Percentiles rank a stretch among this genome's conserved stretches.
Conservation (phyloP, 352 stramenopile species). For the Phytophthora aleatoria region DNA sequence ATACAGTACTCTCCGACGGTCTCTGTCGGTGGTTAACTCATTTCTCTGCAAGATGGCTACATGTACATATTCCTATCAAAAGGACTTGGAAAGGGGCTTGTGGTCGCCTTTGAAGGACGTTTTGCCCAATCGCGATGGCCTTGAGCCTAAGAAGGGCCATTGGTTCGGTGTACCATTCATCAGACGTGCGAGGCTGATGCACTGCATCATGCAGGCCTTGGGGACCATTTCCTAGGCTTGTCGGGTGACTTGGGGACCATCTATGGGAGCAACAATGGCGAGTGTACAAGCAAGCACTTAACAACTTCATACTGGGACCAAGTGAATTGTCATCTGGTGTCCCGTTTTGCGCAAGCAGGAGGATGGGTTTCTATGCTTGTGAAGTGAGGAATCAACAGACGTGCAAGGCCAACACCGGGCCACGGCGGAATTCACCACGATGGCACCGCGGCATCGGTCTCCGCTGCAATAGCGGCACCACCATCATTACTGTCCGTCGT, state of each 20-base stretch:
- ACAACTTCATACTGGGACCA: constrained; percentile 24
- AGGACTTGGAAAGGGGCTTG: neutral
- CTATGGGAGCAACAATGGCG: constrained; percentile 8
- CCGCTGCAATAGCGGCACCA: neutral
- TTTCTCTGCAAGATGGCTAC: neutral
- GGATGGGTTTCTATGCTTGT: constrained; percentile 17
- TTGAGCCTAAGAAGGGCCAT: too few relatives aligned
- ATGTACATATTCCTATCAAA: neutral
- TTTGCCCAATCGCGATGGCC: constrained; percentile 15
- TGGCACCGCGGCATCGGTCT: neutral
- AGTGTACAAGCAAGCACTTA: constrained; percentile 17
- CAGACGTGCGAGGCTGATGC: constrained; percentile 8
- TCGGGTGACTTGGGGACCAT: constrained; percentile 21
- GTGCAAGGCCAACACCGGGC: constrained; percentile 25
- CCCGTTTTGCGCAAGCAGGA: constrained; percentile 39
- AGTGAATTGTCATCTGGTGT: constrained; percentile 19
- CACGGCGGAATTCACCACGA: neutral
- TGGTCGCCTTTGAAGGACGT: constrained; percentile 11
- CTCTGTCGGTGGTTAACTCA: neutral
- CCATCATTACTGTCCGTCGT: too few relatives aligned
- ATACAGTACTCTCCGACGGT: too few relatives aligned
- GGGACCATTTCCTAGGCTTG: constrained; percentile 11
- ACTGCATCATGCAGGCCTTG: neutral
- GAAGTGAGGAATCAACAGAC: constrained; percentile 35
- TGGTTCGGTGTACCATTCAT: neutral